Evolutionary conservation across 805 yeast species (phyloP).

Genomic region (Saccharomyces eubayanus): DNA sequence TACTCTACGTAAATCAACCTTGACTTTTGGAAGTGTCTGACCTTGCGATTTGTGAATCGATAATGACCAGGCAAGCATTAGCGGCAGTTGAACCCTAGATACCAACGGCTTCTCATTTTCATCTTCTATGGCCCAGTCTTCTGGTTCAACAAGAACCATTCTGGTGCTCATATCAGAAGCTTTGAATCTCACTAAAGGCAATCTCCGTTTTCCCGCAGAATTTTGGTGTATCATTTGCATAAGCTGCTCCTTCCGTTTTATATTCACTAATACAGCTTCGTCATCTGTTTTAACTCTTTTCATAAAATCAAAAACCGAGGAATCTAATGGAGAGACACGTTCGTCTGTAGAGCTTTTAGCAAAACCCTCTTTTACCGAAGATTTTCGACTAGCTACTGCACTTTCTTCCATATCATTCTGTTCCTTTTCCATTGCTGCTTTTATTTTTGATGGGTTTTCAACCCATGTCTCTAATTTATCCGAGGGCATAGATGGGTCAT

Average conservation of each 20-base stretch:
- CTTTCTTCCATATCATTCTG: constrained; percentile 10
- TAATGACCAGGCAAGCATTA: constrained; percentile 92
- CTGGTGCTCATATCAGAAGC: constrained; percentile 64
- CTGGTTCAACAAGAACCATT: constrained; percentile 73
- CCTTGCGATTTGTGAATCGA: constrained; percentile 97
- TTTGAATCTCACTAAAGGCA: constrained; percentile 74
- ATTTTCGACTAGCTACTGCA: constrained; percentile 16
- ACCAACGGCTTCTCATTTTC: constrained; percentile 61
- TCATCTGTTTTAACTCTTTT: constrained; percentile 21
- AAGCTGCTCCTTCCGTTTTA: constrained; percentile 41
- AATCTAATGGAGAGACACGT: constrained; percentile 30
- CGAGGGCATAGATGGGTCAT: constrained; percentile 11
- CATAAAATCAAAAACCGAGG: constrained; percentile 43
- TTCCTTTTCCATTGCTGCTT: constrained; percentile 14
- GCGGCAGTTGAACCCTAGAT: constrained; percentile 70
- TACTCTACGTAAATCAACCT: constrained; percentile 64
- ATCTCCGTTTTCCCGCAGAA: constrained; percentile 37
- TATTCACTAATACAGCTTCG: constrained; percentile 27
- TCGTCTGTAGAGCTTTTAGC: constrained; percentile 8
- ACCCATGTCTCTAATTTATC: constrained; percentile 15
- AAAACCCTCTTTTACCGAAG: constrained; percentile 18
- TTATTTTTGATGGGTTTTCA: constrained; percentile 11
- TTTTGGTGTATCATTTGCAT: constrained; percentile 36
- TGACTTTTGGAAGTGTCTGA: constrained; percentile 67
- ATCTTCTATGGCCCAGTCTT: constrained; percentile 73